Percentiles rank a stretch among this genome's conserved stretches.
Evolutionary conservation across 2,329 filamentous ascomycete species (phyloP).

Genomic region (Xylariaceae sp.): DNA sequence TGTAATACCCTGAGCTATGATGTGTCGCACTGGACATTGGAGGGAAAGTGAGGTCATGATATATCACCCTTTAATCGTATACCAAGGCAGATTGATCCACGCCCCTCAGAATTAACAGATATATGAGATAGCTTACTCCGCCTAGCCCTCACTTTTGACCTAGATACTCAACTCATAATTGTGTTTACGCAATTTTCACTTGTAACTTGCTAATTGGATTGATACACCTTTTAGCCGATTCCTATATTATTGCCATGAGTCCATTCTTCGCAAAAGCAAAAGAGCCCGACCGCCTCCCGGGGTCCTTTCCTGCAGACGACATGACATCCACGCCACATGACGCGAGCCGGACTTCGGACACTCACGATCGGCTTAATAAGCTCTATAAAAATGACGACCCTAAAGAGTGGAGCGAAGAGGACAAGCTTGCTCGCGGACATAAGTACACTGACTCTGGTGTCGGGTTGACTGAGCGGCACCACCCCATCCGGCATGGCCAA

Average conservation of each 20-base stretch:
- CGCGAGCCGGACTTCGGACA: neutral
- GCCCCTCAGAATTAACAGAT: neutral
- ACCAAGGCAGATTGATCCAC: conserved; percentile 1
- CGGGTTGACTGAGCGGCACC: conserved; percentile 8
- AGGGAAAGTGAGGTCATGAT: neutral
- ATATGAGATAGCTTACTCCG: conserved; percentile 7
- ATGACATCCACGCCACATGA: conserved; percentile 4
- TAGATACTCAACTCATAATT: neutral
- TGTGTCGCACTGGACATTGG: conserved; percentile 5
- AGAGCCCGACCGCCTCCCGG: conserved; percentile 20
- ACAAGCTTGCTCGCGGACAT: conserved; percentile 11
- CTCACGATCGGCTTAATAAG: conserved; percentile 15
- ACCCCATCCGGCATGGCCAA: neutral
- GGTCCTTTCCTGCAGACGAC: conserved; percentile 23
- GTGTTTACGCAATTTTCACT: neutral
- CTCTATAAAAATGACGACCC: conserved; percentile 26
- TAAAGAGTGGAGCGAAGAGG: conserved; percentile 9
- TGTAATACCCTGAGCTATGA: conserved; percentile 6
- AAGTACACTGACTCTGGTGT: conserved; percentile 22
- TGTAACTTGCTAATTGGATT: neutral
- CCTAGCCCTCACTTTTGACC: neutral
- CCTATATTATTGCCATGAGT: conserved; percentile 12
- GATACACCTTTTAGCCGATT: neutral
- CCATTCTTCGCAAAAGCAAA: conserved; percentile 10
- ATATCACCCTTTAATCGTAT: conserved; percentile 2